These are phyloP conservation scores for Hydrangea macrophylla DNA, from an alignment of 148 eudicot species.

Conservation along the genomic window DNA sequence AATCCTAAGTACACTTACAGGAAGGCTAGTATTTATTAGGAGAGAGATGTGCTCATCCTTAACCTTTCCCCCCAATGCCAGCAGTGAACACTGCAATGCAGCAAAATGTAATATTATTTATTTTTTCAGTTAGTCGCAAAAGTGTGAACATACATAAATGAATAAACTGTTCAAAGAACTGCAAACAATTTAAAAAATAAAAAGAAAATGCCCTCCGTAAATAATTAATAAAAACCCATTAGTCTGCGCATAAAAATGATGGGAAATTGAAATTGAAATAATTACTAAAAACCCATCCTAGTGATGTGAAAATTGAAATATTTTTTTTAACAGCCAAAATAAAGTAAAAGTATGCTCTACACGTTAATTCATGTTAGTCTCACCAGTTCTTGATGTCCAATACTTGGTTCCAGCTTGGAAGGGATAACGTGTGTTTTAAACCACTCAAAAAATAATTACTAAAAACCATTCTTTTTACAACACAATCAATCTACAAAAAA, in stretches of 20 bases:
- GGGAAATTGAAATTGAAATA: too few species aligned
- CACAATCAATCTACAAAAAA: too few species aligned
- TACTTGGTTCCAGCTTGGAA: slow-evolving; percentile 68
- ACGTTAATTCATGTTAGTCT: slow-evolving; percentile 16
- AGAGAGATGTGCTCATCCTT: slow-evolving; percentile 69
- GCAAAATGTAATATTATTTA: too few species aligned
- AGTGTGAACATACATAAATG: background rate
- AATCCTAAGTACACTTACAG: slow-evolving; percentile 41
- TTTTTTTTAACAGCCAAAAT: background rate
- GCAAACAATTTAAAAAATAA: background rate
- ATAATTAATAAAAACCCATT: too few species aligned
- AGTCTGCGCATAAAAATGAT: too few species aligned
- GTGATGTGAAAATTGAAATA: too few species aligned
- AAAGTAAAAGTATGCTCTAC: background rate
- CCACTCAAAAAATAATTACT: slow-evolving; percentile 76
- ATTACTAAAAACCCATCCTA: too few species aligned
- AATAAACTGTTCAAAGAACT: too few species aligned
- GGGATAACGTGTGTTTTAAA: slow-evolving; percentile 64
- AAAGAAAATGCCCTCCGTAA: background rate
- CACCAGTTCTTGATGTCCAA: slow-evolving; percentile 75
- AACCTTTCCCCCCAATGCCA: slow-evolving; percentile 63
- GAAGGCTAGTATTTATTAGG: slow-evolving; percentile 69
- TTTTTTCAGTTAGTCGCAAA: too few species aligned
- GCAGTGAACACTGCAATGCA: slow-evolving; percentile 49
- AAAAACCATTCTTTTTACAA: slow-evolving; percentile 47